Percentiles rank a stretch among this genome's conserved stretches.
Conservation (phyloP, 208 protist species). For the Trypanosomatidae sp. region DNA sequence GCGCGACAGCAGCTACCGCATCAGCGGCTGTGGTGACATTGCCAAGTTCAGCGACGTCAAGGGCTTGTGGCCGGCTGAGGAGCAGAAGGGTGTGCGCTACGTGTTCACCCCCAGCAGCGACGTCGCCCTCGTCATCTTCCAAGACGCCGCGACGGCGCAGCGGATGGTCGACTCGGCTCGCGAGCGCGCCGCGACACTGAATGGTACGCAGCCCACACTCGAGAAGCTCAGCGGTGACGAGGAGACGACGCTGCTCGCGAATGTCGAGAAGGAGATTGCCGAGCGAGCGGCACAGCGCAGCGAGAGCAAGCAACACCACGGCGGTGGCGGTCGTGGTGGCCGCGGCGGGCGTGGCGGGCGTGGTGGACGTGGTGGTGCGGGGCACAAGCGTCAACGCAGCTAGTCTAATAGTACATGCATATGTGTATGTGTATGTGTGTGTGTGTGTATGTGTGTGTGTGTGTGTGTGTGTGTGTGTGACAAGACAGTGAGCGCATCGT, state of each 20-base stretch:
- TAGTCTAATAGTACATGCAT: too few species aligned
- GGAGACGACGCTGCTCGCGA: slow-evolving; percentile 49
- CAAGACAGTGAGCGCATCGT: too few species aligned
- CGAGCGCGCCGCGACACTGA: slow-evolving; percentile 56
- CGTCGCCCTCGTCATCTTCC: slow-evolving; percentile 64
- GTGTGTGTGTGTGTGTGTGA: too few species aligned
- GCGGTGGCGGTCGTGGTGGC: slow-evolving; percentile 13
- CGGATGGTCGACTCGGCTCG: slow-evolving; percentile 66
- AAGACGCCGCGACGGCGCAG: slow-evolving; percentile 55
- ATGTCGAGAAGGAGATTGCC: slow-evolving; percentile 73
- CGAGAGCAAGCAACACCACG: slow-evolving; percentile 5
- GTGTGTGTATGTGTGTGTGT: too few species aligned
- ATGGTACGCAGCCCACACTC: slow-evolving; percentile 53
- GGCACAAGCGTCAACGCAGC: too few species aligned
- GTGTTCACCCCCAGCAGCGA: slow-evolving; percentile 64
- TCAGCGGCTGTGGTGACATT: slow-evolving; percentile 49
- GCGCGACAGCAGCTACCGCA: slow-evolving; percentile 55
- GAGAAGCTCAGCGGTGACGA: slow-evolving; percentile 48
- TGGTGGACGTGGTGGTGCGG: neutral
- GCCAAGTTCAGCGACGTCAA: slow-evolving; percentile 66
- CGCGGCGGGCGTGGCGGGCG: slow-evolving; percentile 24
- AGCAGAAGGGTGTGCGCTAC: slow-evolving; percentile 77
- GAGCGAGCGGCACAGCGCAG: slow-evolving; percentile 41
- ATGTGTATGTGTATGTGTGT: too few species aligned
- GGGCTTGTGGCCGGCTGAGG: slow-evolving; percentile 69